Conservation (phyloP, 139 green algal species). For the Mesotaenium endlicherianum region DNA sequence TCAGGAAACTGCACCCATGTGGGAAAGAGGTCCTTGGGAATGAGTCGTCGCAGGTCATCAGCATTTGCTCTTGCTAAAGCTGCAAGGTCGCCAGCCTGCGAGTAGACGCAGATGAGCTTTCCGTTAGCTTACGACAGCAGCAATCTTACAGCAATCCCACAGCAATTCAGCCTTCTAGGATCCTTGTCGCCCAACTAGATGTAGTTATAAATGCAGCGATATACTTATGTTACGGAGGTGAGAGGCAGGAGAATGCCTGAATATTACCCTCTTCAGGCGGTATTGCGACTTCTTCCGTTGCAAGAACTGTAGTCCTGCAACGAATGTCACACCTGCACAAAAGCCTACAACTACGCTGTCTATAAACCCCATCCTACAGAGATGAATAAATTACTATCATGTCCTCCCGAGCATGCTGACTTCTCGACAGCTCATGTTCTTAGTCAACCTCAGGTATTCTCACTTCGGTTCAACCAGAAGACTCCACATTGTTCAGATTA, state of each 20-base stretch:
- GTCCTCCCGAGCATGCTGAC: no score
- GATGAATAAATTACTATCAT: no score
- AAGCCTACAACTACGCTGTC: not conserved
- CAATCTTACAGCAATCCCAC: not conserved
- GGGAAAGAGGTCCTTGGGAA: slow-evolving; percentile 30
- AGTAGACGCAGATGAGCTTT: not conserved
- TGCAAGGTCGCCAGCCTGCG: slow-evolving; percentile 23
- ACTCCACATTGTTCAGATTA: no score
- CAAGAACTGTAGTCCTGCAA: slow-evolving; percentile 1
- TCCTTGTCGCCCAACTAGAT: not conserved
- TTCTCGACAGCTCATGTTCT: no score
- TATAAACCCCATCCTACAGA: slow-evolving; percentile 1
- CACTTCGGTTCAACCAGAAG: no score
- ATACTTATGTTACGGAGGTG: not conserved
- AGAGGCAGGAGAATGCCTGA: not conserved
- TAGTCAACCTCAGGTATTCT: no score
- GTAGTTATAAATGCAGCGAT: not conserved
- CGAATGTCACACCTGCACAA: not conserved
- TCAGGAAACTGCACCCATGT: slow-evolving; percentile 37
- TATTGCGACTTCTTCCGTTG: not conserved
- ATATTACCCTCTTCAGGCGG: not conserved
- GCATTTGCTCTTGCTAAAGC: not conserved
- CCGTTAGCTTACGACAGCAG: not conserved
- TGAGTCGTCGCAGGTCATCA: slow-evolving; percentile 32
- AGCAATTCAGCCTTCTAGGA: not conserved